Evolutionary conservation across 1,284 basidiomycete genomes (phyloP).

Genomic region (Cutaneotrichosporon spelunceum): DNA sequence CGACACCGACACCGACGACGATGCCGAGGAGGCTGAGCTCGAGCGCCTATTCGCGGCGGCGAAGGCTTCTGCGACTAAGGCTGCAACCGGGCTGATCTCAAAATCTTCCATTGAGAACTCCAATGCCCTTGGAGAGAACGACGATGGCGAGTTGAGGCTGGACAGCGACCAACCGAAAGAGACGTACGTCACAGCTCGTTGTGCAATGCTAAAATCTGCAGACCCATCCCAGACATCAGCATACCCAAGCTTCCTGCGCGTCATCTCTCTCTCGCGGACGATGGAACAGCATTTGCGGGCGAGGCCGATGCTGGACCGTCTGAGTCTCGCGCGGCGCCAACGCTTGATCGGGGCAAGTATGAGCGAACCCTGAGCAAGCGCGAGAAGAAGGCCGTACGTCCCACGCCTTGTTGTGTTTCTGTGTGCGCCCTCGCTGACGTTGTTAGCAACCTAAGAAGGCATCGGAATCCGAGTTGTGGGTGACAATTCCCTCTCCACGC

Average conservation of each 20-base stretch:
- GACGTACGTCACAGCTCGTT: constrained; percentile 35
- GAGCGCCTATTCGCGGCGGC: constrained; percentile 61
- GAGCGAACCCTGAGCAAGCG: constrained; percentile 39
- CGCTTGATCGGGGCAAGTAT: constrained; percentile 56
- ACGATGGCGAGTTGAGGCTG: constrained; percentile 41
- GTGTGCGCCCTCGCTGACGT: constrained; percentile 54
- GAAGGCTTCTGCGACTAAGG: constrained; percentile 4
- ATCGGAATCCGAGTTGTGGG: constrained; percentile 82
- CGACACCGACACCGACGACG: constrained; percentile 12
- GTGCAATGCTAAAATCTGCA: constrained; percentile 37
- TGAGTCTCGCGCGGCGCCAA: constrained; percentile 22
- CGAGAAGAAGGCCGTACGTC: constrained; percentile 44
- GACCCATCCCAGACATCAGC: constrained; percentile 54
- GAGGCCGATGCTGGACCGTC: constrained; percentile 16
- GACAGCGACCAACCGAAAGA: constrained; percentile 48
- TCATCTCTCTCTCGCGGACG: constrained; percentile 52
- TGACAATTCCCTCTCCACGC: constrained; percentile 80
- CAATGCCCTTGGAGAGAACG: constrained; percentile 34
- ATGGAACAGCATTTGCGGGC: constrained; percentile 33
- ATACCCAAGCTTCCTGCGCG: constrained; percentile 58
- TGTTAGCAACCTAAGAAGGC: constrained; percentile 58
- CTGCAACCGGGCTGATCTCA: neutral
- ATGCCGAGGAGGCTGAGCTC: constrained; percentile 57
- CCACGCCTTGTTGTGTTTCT: constrained; percentile 43
- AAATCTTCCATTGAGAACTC: neutral